phyloP scores from a whole-genome alignment of 108 stramenopile species.

The Fragilariopsis cylindrus region DNA sequence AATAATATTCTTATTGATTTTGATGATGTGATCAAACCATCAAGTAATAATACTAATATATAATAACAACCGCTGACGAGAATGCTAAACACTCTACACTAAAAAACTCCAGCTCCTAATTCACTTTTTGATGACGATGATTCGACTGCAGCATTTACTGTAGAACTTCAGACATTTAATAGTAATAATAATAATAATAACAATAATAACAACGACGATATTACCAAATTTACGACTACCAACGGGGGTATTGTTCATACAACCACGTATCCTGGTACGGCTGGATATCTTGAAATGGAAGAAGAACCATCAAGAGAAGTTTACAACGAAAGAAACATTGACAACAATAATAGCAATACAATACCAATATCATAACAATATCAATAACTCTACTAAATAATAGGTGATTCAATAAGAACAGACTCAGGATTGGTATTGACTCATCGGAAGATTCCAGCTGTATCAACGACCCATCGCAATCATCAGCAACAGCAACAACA shows the following conservation, averaged over 20 bases:
- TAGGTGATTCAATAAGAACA: conserved; percentile 41
- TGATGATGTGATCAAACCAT: too few species aligned
- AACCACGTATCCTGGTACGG: conserved; percentile 27
- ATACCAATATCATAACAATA: neutral
- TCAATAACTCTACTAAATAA: neutral
- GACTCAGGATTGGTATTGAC: conserved; percentile 57
- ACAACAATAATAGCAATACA: neutral
- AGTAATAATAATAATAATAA: neutral
- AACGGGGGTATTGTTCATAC: neutral
- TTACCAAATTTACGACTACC: neutral
- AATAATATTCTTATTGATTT: too few species aligned
- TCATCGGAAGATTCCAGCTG: conserved; percentile 36
- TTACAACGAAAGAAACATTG: neutral
- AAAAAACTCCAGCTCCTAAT: conserved; percentile 9
- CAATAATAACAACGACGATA: neutral
- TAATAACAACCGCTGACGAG: too few species aligned
- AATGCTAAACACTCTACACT: neutral
- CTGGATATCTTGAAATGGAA: conserved; percentile 55
- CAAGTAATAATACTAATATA: too few species aligned
- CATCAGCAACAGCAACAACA: neutral
- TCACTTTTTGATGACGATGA: conserved; percentile 18
- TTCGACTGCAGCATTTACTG: conserved; percentile 12
- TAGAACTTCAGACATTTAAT: conserved; percentile 17
- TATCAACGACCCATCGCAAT: neutral
- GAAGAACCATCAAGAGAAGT: conserved; percentile 44